A percentile compares a stretch with the other conserved stretches of the same genome.
phyloP scores from a whole-genome alignment of 805 yeast genomes.

The Wickerhamomyces chambardii region DNA sequence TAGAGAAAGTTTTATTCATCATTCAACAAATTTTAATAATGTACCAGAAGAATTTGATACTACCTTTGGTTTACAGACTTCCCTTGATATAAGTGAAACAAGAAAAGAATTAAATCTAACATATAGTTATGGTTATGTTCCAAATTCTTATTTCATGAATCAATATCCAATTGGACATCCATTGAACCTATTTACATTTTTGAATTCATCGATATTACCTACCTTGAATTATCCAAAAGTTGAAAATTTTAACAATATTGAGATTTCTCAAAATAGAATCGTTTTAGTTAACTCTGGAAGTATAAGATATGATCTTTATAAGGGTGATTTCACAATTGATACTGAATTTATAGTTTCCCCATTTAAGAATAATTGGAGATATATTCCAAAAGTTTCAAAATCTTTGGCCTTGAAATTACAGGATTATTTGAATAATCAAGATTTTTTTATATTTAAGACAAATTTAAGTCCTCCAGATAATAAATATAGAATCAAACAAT shows the following conservation, averaged over 20 bases:
- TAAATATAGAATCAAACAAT: neutral
- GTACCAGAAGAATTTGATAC: constrained; percentile 38
- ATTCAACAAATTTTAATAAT: constrained; percentile 24
- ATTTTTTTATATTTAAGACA: constrained; percentile 26
- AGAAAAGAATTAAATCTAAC: constrained; percentile 46
- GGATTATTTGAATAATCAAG: constrained; percentile 45
- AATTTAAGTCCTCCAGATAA: constrained; percentile 13
- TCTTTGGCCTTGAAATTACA: constrained; percentile 45
- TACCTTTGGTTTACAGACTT: constrained; percentile 37
- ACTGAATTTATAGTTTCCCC: constrained; percentile 81
- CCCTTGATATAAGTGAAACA: constrained; percentile 31
- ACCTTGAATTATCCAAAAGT: constrained; percentile 22
- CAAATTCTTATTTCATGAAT: constrained; percentile 54
- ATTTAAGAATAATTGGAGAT: constrained; percentile 73
- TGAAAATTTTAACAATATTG: constrained; percentile 12
- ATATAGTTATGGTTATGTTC: constrained; percentile 55
- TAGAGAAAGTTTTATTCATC: constrained; percentile 58
- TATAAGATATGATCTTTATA: constrained; percentile 75
- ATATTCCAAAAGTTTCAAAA: constrained; percentile 45
- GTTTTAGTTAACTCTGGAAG: constrained; percentile 82
- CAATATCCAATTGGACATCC: constrained; percentile 55
- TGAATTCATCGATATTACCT: constrained; percentile 50
- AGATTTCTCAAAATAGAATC: constrained; percentile 26
- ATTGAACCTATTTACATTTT: constrained; percentile 47
- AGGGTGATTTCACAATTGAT: constrained; percentile 77